Base-by-base conservation (phyloP, 2,329 filamentous ascomycete genomes). In the Exophiala dermatitidis region DNA sequence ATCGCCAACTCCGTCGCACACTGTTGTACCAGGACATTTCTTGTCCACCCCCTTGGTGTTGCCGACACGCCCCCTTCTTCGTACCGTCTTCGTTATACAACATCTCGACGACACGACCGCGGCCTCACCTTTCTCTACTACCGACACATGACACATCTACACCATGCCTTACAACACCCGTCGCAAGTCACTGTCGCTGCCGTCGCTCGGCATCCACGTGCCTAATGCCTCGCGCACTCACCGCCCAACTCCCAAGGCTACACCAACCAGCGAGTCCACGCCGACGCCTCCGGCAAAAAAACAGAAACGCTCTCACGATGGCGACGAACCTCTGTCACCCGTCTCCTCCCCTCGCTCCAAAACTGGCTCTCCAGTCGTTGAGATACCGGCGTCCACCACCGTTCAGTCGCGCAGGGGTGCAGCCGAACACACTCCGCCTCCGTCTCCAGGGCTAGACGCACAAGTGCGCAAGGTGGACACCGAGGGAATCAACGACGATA, bases 111-210 rank as follows among this genome's bases (percentile, higher is more conserved):
- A 57, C 48, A 51, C 53, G 40, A 41, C 54, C 46, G 56, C 48
- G 49, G 50, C 52, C 40, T 44, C 50, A 41, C 46, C 45, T 45
- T 52, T 44, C 45, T 54, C 37, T 48, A 34, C 47, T 32, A 38
- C 41, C 54, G 32, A 46, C 51, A 48, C 55, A 60, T 59, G 48
- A 40, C 46, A 52, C 10, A n/a, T n/a, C 38, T 38, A 46, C 47
- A 58, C 36, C 51, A 95, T 95, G 89, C 86, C 86, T 68, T 96
- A 96, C 79, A 95, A 96, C 73, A 97, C 91, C 63, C 87, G 91
- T 73, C 85, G 90, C 72, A 97, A 97, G 77, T 95, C 90, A 67
- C 77, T 98, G 62, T 96, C 90, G 59, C 78, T 97, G 67, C 87
- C 89, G 56, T 94, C 90, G 62, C 80, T 97, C 65, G 93, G 93